phyloP scores from a whole-genome alignment of 257 asterid species.

The Perilla frutescens region DNA sequence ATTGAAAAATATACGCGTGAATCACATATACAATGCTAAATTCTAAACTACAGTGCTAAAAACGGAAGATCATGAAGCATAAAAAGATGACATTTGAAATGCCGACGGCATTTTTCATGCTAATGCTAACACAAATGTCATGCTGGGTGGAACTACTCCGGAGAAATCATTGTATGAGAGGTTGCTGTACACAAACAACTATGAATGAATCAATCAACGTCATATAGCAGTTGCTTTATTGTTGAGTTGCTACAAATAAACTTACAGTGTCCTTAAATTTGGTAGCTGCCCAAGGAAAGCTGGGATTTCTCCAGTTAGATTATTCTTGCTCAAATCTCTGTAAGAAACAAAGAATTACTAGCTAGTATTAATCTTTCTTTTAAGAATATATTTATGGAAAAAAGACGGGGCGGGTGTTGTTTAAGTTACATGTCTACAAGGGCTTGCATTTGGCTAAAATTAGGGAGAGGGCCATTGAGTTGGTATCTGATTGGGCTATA shows the following conservation, averaged over 20 bases:
- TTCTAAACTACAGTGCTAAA: no score
- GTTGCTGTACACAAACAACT: slow-evolving; percentile 14
- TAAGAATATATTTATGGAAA: no score
- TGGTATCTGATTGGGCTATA: no score
- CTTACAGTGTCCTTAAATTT: slow-evolving; percentile 31
- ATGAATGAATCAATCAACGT: not conserved
- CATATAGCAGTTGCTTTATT: not conserved
- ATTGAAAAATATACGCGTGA: no score
- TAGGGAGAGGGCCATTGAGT: slow-evolving; percentile 24
- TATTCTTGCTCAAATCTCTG: slow-evolving; percentile 37
- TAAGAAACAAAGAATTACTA: not conserved
- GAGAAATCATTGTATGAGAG: slow-evolving; percentile 31
- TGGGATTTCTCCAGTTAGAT: slow-evolving; percentile 32
- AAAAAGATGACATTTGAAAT: no score
- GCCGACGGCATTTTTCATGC: no score
- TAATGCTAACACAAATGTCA: no score
- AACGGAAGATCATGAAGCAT: no score
- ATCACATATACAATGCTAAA: no score
- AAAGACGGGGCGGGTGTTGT: no score
- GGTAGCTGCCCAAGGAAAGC: slow-evolving; percentile 34
- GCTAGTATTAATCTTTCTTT: no score
- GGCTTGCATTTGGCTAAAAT: slow-evolving; percentile 38
- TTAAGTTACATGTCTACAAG: slow-evolving; percentile 20
- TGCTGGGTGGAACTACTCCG: slow-evolving; percentile 30
- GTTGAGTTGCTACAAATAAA: not conserved